Evolutionary conservation across 306 rosid species (phyloP).

Genomic region (Vachellia pachyceras): DNA sequence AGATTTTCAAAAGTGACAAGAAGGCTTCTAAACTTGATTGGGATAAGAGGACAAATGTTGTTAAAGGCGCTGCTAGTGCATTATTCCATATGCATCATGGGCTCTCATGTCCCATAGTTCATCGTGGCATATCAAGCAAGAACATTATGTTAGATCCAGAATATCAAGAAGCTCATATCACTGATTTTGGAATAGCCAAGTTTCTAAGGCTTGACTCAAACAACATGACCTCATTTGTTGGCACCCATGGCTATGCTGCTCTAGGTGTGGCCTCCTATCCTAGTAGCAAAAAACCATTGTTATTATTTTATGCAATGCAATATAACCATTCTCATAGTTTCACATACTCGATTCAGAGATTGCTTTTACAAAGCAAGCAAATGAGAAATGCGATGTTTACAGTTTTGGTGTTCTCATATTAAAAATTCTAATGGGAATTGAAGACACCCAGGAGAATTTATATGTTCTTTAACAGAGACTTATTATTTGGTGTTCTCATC

Average conservation of each 20-base stretch:
- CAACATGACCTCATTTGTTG: slow-evolving; percentile 25
- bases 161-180: not conserved
- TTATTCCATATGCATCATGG: slow-evolving; percentile 11
- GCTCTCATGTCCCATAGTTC: not conserved
- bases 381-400: not conserved
- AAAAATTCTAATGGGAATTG: not conserved
- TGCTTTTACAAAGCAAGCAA: not conserved
- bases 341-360: not conserved
- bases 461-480: not conserved
- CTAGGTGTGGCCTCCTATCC: slow-evolving; percentile 1
- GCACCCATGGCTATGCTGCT: slow-evolving; percentile 25
- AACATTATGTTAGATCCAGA: not conserved
- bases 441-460: not conserved
- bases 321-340: not conserved
- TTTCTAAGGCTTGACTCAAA: slow-evolving; percentile 7
- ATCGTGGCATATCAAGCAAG: not conserved
- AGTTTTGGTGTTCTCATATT: not conserved
- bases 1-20: no score
- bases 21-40: no score
- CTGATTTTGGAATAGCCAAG: slow-evolving; percentile 23
- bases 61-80: not conserved
- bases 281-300: not conserved
- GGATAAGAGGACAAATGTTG: not conserved
- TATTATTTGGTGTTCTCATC: no score
- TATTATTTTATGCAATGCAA: not conserved